Conservation (phyloP, 148 eudicot species). For the Cornus suecica region DNA sequence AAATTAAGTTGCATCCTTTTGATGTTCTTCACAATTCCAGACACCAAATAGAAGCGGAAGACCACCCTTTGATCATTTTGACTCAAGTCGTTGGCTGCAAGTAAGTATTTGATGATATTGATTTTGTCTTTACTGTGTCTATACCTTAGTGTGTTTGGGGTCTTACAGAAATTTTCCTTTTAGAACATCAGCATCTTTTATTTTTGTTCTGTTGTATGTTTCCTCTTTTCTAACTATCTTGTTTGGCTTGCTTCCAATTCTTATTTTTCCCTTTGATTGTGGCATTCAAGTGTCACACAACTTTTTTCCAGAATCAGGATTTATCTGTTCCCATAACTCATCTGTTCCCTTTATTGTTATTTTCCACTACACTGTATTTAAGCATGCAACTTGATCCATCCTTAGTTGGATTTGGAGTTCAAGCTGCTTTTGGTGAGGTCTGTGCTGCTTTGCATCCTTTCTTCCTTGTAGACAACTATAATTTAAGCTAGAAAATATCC, state of each 20-base stretch:
- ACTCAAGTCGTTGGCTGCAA: constrained; percentile 90
- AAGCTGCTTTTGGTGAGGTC: neutral
- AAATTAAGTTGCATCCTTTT: neutral
- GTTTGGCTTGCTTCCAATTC: neutral
- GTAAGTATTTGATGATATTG: constrained; percentile 29
- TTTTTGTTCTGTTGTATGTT: neutral
- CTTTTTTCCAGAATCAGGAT: neutral
- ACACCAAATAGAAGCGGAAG: constrained; percentile 72
- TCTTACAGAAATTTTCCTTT: neutral
- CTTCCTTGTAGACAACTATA: too few species aligned
- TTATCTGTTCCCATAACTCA: neutral
- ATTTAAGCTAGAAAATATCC: too few species aligned
- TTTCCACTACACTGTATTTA: neutral
- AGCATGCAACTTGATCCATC: neutral
- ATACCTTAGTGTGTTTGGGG: neutral
- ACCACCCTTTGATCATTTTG: constrained; percentile 70
- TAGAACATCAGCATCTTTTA: neutral
- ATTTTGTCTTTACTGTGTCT: neutral
- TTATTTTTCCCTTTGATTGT: neutral
- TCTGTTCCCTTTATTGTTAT: too few species aligned
- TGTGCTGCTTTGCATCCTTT: too few species aligned
- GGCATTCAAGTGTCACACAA: neutral
- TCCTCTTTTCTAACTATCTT: neutral
- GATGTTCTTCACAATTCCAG: constrained; percentile 38
- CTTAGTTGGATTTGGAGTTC: too few species aligned